phyloP scores from a whole-genome alignment of 2,329 filamentous ascomycete species.

The Colletotrichum sidae region DNA sequence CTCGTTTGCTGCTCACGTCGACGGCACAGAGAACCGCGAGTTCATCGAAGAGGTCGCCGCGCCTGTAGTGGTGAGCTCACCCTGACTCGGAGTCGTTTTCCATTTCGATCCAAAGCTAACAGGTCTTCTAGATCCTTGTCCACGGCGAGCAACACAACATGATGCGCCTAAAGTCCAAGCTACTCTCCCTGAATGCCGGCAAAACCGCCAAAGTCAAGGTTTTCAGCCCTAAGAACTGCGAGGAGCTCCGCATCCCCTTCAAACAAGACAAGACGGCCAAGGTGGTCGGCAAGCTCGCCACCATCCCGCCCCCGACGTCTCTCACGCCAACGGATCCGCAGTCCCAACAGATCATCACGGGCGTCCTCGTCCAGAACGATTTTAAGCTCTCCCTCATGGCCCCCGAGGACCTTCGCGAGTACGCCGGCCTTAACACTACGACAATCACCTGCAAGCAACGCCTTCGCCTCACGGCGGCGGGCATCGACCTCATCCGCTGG shows the following conservation, averaged over 20 bases:
- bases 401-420: constrained; percentile 94
- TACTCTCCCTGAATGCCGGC: constrained; percentile 89
- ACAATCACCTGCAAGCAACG: constrained; percentile 94
- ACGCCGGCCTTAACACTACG: constrained; percentile 95
- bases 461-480: constrained; percentile 87
- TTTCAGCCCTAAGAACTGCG: constrained; percentile 93
- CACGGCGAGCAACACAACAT: constrained; percentile 98
- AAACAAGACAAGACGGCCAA: constrained; percentile 95
- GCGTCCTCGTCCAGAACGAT: constrained; percentile 95
- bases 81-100: background rate
- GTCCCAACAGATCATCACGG: constrained; percentile 74
- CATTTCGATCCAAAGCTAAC: constrained; percentile 16
- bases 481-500: constrained; percentile 92
- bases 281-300: constrained; percentile 92
- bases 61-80: constrained; percentile 84
- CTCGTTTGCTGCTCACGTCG: constrained; percentile 96
- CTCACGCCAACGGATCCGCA: constrained; percentile 47
- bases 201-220: constrained; percentile 89
- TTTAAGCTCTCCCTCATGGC: constrained; percentile 98
- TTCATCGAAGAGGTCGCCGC: constrained; percentile 96
- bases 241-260: constrained; percentile 95
- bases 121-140: constrained; percentile 79
- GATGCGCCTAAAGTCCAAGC: constrained; percentile 94
- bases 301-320: constrained; percentile 75
- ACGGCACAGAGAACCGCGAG: constrained; percentile 93